Evolutionary conservation across 371 early-diverging fungal species (phyloP).

Genomic region (Mucor piriformis): DNA sequence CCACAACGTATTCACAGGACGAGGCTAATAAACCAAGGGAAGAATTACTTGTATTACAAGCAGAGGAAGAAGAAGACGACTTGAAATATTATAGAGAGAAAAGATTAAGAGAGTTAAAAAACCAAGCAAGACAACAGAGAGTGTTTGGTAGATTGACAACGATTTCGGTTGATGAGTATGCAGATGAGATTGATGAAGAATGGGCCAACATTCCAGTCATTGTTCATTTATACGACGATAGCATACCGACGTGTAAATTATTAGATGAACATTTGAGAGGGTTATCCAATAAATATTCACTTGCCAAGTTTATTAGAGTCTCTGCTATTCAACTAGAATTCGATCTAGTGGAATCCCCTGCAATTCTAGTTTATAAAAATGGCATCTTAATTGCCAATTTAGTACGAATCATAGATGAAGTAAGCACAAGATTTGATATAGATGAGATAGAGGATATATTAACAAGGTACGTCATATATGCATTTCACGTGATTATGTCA

Average conservation of each 20-base stretch:
- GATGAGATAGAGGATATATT: constrained; percentile 47
- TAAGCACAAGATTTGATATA: constrained; percentile 36
- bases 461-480: constrained; percentile 34
- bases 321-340: constrained; percentile 54
- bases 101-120: constrained; percentile 43
- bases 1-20: constrained; percentile 51
- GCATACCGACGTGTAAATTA: constrained; percentile 37
- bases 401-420: constrained; percentile 51
- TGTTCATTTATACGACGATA: constrained; percentile 54
- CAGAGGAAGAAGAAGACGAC: constrained; percentile 35
- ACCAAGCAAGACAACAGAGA: constrained; percentile 29
- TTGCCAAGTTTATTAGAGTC: constrained; percentile 54
- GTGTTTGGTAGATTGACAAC: constrained; percentile 47
- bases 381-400: constrained; percentile 54
- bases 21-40: constrained; percentile 14
- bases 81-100: constrained; percentile 41
- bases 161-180: constrained; percentile 47
- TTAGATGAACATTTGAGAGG: constrained; percentile 38
- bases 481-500: constrained; percentile 10
- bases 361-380: constrained; percentile 53
- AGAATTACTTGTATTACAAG: constrained; percentile 28
- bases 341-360: constrained; percentile 57
- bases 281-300: constrained; percentile 48
- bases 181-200: constrained; percentile 52
- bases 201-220: constrained; percentile 46